Conservation (phyloP, 75 land plant species). For the Pinus albicaulis region DNA sequence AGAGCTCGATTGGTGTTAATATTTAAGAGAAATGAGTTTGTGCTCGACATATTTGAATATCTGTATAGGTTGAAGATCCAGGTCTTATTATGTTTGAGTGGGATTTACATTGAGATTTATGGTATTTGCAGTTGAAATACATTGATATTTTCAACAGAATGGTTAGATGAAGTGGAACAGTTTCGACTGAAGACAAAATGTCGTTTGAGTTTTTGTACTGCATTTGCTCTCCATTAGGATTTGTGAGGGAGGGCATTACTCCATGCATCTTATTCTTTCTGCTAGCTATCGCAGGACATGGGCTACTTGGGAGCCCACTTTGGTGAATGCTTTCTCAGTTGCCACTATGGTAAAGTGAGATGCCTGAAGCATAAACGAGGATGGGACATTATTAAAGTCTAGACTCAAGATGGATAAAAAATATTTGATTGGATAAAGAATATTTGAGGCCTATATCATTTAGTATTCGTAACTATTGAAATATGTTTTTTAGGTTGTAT, state of each 20-base stretch:
- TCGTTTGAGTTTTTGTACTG: constrained; percentile 11
- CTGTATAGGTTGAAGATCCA: not conserved
- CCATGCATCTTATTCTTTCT: too few species aligned
- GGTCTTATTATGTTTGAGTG: not conserved
- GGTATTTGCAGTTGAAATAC: not conserved
- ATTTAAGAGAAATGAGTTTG: not conserved
- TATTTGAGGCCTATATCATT: not conserved
- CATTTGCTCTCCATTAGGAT: constrained; percentile 1
- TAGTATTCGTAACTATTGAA: too few species aligned
- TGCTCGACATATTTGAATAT: not conserved
- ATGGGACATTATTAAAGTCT: too few species aligned
- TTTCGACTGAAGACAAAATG: too few species aligned
- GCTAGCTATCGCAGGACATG: too few species aligned
- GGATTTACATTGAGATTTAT: not conserved
- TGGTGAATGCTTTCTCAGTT: too few species aligned
- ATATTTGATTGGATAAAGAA: not conserved
- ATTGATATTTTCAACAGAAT: not conserved
- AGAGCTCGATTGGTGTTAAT: not conserved
- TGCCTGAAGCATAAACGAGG: too few species aligned
- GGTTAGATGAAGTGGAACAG: not conserved
- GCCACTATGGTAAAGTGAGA: too few species aligned
- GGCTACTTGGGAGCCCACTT: too few species aligned
- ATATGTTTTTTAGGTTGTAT: too few species aligned
- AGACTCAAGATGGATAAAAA: not conserved
- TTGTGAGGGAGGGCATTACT: too few species aligned